phyloP scores from a whole-genome alignment of 2,329 filamentous ascomycete genomes.

The Aspergillus ochraceus region DNA sequence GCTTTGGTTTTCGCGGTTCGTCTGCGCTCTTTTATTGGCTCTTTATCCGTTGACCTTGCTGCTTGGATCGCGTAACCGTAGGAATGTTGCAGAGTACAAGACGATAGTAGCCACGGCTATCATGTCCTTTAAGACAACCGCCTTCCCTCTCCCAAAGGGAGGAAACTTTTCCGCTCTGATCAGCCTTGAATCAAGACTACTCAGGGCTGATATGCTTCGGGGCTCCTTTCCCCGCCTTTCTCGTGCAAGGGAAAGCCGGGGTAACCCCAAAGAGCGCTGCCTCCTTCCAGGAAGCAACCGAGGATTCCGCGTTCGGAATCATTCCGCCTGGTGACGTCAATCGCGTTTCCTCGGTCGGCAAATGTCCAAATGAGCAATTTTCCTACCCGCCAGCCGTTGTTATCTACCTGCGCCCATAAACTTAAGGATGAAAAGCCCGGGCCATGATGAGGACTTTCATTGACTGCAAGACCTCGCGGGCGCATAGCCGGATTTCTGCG shows the following conservation, averaged over 20 bases:
- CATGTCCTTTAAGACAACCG: neutral
- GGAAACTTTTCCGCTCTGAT: slow-evolving; percentile 25
- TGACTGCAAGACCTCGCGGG: no score
- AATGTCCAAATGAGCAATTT: neutral
- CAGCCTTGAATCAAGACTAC: neutral
- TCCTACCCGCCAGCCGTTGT: no score
- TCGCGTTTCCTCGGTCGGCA: neutral
- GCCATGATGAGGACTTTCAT: no score
- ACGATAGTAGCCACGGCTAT: no score
- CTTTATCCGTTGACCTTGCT: neutral
- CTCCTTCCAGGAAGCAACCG: slow-evolving; percentile 13
- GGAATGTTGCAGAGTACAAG: neutral
- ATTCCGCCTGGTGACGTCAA: slow-evolving; percentile 17
- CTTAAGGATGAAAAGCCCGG: no score
- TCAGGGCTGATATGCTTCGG: neutral
- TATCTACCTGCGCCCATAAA: neutral
- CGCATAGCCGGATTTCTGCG: no score
- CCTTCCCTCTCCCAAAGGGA: slow-evolving; percentile 6
- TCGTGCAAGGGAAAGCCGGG: slow-evolving; percentile 7
- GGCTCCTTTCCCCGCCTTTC: slow-evolving; percentile 11
- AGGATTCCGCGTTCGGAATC: slow-evolving; percentile 23
- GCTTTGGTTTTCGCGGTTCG: neutral
- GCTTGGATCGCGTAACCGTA: neutral
- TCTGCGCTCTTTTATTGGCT: neutral
- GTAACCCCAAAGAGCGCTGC: slow-evolving; percentile 6